Percentiles rank a stretch among this genome's conserved stretches.
phyloP scores from a whole-genome alignment of 208 protist genomes.

The Blastocrithidia nonstop region DNA sequence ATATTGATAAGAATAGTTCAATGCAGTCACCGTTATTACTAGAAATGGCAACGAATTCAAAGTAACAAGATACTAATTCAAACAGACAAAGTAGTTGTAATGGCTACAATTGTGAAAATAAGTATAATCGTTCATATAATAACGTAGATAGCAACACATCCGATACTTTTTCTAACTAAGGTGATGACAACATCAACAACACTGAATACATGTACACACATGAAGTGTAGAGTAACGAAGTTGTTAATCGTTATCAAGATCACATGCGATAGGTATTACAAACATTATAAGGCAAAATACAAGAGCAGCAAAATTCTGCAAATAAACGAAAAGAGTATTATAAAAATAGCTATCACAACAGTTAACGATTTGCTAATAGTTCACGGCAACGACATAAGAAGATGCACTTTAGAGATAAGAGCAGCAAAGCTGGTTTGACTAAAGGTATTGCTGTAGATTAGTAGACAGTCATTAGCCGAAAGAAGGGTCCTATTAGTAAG shows the following conservation, averaged over 20 bases:
- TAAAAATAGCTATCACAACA: background rate
- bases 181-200: background rate
- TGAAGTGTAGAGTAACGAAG: conserved; percentile 57
- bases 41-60: too few relatives aligned
- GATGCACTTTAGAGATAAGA: background rate
- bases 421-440: background rate
- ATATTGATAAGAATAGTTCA: too few relatives aligned
- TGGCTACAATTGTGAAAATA: too few relatives aligned
- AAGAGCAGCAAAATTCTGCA: too few relatives aligned
- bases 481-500: conserved; percentile 59
- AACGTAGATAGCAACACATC: background rate
- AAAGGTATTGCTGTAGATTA: conserved; percentile 1
- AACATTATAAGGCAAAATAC: conserved; percentile 18
- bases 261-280: conserved; percentile 69
- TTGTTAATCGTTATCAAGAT: conserved; percentile 56
- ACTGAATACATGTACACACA: conserved; percentile 36
- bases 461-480: conserved; percentile 62
- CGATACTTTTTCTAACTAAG: background rate
- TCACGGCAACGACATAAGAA: background rate
- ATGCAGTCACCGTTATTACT: too few relatives aligned
- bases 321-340: background rate
- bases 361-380: background rate
- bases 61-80: too few relatives aligned
- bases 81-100: too few relatives aligned
- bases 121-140: too few relatives aligned